phyloP scores from a whole-genome alignment of 2,329 filamentous ascomycete species.

The Cladosporium oxysporum region DNA sequence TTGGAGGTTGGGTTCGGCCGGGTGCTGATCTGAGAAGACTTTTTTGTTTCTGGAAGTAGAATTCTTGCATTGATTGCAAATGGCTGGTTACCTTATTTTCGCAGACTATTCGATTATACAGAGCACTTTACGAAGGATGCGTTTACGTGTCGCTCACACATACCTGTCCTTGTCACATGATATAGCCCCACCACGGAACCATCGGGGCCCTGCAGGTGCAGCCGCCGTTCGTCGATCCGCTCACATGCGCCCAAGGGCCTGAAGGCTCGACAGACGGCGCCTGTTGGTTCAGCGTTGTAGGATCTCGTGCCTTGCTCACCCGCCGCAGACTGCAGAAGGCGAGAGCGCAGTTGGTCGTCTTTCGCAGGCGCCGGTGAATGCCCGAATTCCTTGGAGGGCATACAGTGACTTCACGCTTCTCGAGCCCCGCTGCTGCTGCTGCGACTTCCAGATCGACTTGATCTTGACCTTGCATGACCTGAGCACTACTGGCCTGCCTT shows the following conservation, averaged over 20 bases:
- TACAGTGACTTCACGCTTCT: neutral
- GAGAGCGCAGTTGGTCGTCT: neutral
- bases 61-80: slow-evolving; percentile 8
- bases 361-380: neutral
- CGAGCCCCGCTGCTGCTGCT: neutral
- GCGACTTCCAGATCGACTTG: neutral
- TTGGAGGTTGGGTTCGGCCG: neutral
- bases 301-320: neutral
- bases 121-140: neutral
- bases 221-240: neutral
- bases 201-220: neutral
- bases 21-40: neutral
- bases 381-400: neutral
- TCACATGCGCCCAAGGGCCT: neutral
- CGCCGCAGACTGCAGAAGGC: neutral
- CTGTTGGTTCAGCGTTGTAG: neutral
- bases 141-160: neutral
- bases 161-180: neutral
- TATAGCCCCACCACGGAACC: neutral
- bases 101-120: neutral
- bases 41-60: neutral
- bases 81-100: neutral
- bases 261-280: neutral
- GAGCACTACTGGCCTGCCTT: neutral
- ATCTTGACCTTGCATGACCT: neutral